These are phyloP conservation scores for Geranium brycei DNA, from an alignment of 345 rosid genomes.

Conservation along the genomic window DNA sequence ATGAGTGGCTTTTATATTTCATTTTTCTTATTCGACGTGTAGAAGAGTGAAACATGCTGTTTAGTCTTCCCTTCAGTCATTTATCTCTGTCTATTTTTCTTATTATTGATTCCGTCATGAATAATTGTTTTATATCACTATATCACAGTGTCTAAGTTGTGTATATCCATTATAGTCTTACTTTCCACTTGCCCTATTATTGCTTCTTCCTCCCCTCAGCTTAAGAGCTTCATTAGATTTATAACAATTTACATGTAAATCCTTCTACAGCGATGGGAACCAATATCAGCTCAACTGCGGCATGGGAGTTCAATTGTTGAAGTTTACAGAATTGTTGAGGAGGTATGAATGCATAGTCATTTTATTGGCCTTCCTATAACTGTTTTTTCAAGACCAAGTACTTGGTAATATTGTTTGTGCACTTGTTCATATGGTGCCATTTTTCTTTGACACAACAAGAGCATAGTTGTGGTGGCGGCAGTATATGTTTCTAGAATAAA, in stretches of 20 bases:
- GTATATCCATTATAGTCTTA: neutral
- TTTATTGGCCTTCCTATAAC: neutral
- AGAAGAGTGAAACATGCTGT: neutral
- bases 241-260: slow-evolving; percentile 4
- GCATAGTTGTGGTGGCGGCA: neutral
- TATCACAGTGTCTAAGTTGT: no score
- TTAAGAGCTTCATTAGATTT: neutral
- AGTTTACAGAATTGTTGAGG: slow-evolving; percentile 93
- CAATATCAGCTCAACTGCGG: slow-evolving; percentile 87
- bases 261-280: slow-evolving; percentile 69
- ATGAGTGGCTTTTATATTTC: neutral
- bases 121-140: neutral
- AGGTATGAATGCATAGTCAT: slow-evolving; percentile 25
- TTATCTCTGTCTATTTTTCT: neutral
- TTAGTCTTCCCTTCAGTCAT: neutral
- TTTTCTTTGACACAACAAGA: neutral
- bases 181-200: neutral
- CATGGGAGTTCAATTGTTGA: slow-evolving; percentile 94
- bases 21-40: neutral
- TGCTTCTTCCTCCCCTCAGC: neutral
- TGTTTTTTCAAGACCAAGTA: neutral
- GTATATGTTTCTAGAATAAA: neutral
- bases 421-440: neutral
- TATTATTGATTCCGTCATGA: neutral
- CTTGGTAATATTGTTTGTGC: neutral